phyloP scores from a whole-genome alignment of 192 early-diverging fungal species.

The Backusella sp. region DNA sequence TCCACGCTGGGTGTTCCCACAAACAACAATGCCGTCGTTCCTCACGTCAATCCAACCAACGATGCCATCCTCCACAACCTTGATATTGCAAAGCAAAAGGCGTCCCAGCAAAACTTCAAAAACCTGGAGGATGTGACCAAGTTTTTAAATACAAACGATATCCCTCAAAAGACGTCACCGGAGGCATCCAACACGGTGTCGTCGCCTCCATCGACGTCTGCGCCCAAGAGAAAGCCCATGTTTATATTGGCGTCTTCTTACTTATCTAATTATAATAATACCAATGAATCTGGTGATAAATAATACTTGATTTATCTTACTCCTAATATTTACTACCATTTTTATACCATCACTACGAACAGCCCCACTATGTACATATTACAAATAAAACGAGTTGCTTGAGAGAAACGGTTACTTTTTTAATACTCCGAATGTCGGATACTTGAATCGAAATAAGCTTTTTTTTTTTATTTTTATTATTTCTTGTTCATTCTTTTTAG shows the following conservation, averaged over 20 bases:
- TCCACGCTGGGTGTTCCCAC: too few species aligned
- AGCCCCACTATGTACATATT: not conserved
- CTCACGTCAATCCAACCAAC: not conserved
- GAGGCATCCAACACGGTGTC: not conserved
- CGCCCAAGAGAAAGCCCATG: slow-evolving; percentile 31
- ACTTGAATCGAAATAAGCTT: too few species aligned
- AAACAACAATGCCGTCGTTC: not conserved
- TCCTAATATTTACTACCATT: not conserved
- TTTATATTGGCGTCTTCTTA: slow-evolving; percentile 39
- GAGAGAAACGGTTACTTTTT: too few species aligned
- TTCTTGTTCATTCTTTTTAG: too few species aligned
- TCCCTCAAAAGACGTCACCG: not conserved
- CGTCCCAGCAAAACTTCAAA: not conserved
- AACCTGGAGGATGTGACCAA: slow-evolving; percentile 2
- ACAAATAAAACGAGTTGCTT: not conserved
- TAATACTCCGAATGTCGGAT: too few species aligned
- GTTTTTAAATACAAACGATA: slow-evolving; percentile 1
- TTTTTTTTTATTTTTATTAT: too few species aligned
- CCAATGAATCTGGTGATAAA: not conserved
- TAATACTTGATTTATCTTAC: not conserved
- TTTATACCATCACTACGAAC: too few species aligned
- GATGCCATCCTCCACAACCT: slow-evolving; percentile 8
- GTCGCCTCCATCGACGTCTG: not conserved
- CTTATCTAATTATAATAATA: slow-evolving; percentile 26
- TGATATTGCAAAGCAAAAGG: slow-evolving; percentile 9